Percentiles rank a stretch among this genome's conserved stretches.
Evolutionary conservation across 495 filamentous ascomycete species (phyloP).

Genomic region (Podospora pseudoanserina): DNA sequence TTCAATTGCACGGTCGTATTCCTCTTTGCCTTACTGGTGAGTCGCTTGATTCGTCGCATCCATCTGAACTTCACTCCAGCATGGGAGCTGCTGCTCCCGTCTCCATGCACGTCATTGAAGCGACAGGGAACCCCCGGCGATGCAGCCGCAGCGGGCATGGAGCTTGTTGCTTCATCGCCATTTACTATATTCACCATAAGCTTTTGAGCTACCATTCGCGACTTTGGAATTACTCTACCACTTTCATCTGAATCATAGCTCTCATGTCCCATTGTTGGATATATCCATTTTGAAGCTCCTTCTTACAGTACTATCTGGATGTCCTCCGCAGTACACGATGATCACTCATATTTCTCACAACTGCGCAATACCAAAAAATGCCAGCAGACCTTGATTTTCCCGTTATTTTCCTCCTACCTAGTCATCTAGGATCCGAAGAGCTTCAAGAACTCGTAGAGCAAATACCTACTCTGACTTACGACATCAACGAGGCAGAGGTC

Average conservation of each 20-base stretch:
- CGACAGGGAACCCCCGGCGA: background rate
- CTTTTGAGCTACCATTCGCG: background rate
- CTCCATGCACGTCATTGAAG: background rate
- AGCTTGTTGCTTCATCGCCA: background rate
- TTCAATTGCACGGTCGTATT: background rate
- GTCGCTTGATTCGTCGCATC: background rate
- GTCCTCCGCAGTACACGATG: background rate
- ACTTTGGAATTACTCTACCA: background rate
- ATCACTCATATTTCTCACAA: background rate
- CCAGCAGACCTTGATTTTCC: slow-evolving; percentile 48
- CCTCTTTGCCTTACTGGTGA: background rate
- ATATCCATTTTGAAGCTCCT: too few species aligned
- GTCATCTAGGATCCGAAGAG: slow-evolving; percentile 60
- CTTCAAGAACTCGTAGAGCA: slow-evolving; percentile 60
- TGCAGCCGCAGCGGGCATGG: background rate
- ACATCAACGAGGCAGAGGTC: slow-evolving; percentile 67
- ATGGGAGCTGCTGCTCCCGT: background rate
- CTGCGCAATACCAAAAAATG: slow-evolving; percentile 12
- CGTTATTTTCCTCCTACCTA: slow-evolving; percentile 67
- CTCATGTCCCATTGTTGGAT: too few species aligned
- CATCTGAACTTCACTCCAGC: background rate
- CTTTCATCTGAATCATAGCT: background rate
- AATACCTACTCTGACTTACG: slow-evolving; percentile 64
- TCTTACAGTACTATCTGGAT: background rate
- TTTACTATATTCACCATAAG: background rate